Percentiles rank a stretch among this genome's conserved stretches.
Evolutionary conservation across 2,329 filamentous ascomycete genomes (phyloP).

Genomic region (Exutisphaerella laricina): DNA sequence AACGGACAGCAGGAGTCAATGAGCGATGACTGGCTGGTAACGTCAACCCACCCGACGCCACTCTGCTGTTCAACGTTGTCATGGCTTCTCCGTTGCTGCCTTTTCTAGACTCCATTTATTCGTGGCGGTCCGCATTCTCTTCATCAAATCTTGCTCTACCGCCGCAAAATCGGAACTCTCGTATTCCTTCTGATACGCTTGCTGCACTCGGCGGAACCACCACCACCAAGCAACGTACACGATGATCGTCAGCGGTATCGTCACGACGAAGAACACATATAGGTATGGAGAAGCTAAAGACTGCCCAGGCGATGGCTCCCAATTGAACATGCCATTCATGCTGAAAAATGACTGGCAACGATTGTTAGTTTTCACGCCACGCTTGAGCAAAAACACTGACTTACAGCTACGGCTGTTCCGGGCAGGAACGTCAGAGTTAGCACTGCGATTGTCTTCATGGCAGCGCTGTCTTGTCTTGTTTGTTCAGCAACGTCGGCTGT

Average conservation of each 20-base stretch:
- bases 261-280: constrained; percentile 32
- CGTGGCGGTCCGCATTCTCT: constrained; percentile 28
- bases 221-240: constrained; percentile 28
- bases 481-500: constrained; percentile 33
- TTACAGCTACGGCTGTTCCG: constrained; percentile 33
- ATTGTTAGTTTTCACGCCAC: constrained; percentile 7
- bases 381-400: background rate
- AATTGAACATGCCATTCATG: constrained; percentile 32
- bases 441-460: constrained; percentile 44
- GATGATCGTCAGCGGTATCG: constrained; percentile 30
- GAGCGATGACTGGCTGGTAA: no score
- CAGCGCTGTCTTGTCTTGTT: constrained; percentile 33
- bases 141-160: constrained; percentile 29
- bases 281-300: constrained; percentile 29
- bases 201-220: constrained; percentile 28
- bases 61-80: no score
- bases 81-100: constrained; percentile 1
- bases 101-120: constrained; percentile 18
- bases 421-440: constrained; percentile 43
- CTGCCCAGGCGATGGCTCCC: constrained; percentile 17
- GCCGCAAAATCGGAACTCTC: constrained; percentile 25
- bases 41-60: no score
- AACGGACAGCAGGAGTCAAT: no score
- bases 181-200: constrained; percentile 25
- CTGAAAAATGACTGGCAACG: constrained; percentile 28